Evolutionary conservation across 1,284 basidiomycete genomes (phyloP).

Genomic region (Anthracocystis panici-leucophaei): DNA sequence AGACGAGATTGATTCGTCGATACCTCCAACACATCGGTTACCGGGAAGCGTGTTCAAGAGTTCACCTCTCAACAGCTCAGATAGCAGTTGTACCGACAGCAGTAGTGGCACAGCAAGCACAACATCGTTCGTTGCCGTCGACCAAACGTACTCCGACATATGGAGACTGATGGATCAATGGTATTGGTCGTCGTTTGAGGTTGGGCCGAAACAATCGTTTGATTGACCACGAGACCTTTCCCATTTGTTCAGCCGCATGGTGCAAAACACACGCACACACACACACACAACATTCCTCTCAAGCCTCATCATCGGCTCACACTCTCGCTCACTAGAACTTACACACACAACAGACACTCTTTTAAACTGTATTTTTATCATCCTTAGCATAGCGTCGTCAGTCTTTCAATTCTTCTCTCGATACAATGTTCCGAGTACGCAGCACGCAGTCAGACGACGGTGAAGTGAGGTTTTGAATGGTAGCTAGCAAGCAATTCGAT

Average conservation of each 20-base stretch:
- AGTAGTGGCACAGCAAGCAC: neutral
- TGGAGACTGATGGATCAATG: constrained; percentile 39
- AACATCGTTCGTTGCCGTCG: constrained; percentile 25
- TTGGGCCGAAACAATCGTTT: constrained; percentile 7
- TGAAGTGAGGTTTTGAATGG: constrained; percentile 1
- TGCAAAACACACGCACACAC: too few relatives aligned
- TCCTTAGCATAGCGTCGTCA: too few relatives aligned
- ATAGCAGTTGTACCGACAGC: neutral
- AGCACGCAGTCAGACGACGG: neutral
- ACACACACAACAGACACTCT: too few relatives aligned
- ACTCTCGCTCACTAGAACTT: too few relatives aligned
- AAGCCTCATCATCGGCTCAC: too few relatives aligned
- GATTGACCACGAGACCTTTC: neutral
- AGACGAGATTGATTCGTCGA: constrained; percentile 25
- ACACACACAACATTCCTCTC: too few relatives aligned
- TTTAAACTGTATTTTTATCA: too few relatives aligned
- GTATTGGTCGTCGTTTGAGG: constrained; percentile 42
- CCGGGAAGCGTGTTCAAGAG: constrained; percentile 11
- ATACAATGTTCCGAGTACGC: too few relatives aligned
- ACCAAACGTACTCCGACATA: constrained; percentile 25
- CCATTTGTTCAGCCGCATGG: too few relatives aligned
- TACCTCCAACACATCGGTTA: constrained; percentile 25
- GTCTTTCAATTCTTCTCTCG: too few relatives aligned
- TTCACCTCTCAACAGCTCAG: neutral
- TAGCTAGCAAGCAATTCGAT: constrained; percentile 5